These are phyloP conservation scores for Bacterosira constricta DNA, from an alignment of 108 stramenopile species.

Conservation along the genomic window DNA sequence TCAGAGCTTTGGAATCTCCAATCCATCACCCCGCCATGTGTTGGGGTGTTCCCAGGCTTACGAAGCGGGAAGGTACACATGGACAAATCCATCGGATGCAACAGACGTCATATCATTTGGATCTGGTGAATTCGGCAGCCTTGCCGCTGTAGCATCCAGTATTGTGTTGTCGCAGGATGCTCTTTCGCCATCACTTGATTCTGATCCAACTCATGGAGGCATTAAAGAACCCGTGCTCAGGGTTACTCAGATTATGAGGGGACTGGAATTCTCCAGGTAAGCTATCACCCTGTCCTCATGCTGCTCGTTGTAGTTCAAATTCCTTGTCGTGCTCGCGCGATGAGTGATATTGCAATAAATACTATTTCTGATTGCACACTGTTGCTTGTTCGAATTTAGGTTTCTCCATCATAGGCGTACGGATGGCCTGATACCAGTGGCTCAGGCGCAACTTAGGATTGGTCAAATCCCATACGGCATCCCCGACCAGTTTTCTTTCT, in stretches of 20 bases:
- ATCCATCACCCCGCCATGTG: conserved; percentile 55
- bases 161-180: conserved; percentile 42
- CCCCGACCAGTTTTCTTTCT: conserved; percentile 45
- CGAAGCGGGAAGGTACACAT: conserved; percentile 13
- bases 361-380: too few relatives aligned
- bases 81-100: conserved; percentile 4
- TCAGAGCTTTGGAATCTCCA: conserved; percentile 50
- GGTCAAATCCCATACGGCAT: conserved; percentile 22
- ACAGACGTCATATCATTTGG: conserved; percentile 26
- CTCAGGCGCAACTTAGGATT: conserved; percentile 4
- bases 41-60: conserved; percentile 20
- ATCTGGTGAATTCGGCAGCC: conserved; percentile 29
- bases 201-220: conserved; percentile 38
- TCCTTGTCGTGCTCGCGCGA: too few relatives aligned
- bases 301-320: too few relatives aligned
- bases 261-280: conserved; percentile 21
- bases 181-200: conserved; percentile 15
- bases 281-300: too few relatives aligned
- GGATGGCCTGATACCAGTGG: not conserved
- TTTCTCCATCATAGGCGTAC: conserved; percentile 18
- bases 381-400: too few relatives aligned
- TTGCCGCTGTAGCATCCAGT: conserved; percentile 44
- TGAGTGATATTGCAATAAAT: too few relatives aligned
- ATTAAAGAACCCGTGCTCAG: conserved; percentile 44
- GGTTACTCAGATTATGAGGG: conserved; percentile 34